These are phyloP conservation scores for Populus tomentosa DNA, from an alignment of 441 rosid species.

Conservation along the genomic window DNA sequence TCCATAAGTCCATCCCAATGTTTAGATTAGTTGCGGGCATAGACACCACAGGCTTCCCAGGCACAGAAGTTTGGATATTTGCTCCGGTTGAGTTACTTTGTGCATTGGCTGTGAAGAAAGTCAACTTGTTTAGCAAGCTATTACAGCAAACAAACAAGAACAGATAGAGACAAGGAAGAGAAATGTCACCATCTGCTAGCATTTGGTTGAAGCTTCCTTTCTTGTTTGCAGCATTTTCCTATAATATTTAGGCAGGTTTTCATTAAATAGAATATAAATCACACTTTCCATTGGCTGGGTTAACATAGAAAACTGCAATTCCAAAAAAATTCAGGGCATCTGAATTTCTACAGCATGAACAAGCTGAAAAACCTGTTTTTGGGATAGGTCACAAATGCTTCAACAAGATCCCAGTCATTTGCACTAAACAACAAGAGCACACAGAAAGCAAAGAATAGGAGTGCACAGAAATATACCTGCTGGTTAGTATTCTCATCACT, in stretches of 20 bases:
- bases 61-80: conserved; percentile 37
- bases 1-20: conserved; percentile 90
- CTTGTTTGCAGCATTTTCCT: conserved; percentile 59
- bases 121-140: conserved; percentile 14
- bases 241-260: conserved; percentile 8
- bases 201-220: conserved; percentile 74
- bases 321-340: neutral
- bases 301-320: neutral
- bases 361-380: neutral
- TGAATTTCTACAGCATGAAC: neutral
- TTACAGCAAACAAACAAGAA: neutral
- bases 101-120: conserved; percentile 51
- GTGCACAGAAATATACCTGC: conserved; percentile 40
- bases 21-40: conserved; percentile 69
- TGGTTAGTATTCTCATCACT: conserved; percentile 69
- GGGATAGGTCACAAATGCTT: conserved; percentile 1
- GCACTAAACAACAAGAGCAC: neutral
- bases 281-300: neutral
- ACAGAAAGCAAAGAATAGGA: neutral
- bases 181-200: conserved; percentile 73
- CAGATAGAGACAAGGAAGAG: neutral
- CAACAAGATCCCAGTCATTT: neutral
- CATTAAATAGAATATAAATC: neutral
- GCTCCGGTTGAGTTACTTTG: conserved; percentile 45
- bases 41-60: conserved; percentile 52